Conservation (phyloP, 164 flowering plant genomes). For the Aristolochia californica region DNA sequence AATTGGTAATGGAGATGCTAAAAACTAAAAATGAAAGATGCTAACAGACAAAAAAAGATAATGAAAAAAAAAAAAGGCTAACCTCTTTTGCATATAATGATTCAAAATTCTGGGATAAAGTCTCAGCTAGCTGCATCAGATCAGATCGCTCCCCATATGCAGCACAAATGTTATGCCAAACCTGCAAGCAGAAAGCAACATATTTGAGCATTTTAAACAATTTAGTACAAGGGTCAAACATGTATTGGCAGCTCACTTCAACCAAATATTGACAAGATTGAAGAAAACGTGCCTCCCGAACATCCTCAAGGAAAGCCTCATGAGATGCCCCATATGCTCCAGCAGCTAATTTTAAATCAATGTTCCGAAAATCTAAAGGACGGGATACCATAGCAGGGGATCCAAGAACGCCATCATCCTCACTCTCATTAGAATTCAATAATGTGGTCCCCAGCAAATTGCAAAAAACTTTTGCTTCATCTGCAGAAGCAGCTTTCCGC, state of each 20-base stretch:
- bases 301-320: constrained; percentile 89
- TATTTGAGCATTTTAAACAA: neutral
- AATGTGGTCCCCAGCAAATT: constrained; percentile 75
- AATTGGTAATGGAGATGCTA: neutral
- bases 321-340: constrained; percentile 83
- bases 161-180: constrained; percentile 58
- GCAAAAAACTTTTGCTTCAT: constrained; percentile 70
- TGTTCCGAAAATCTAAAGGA: constrained; percentile 88
- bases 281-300: constrained; percentile 57
- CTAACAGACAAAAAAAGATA: too few relatives aligned
- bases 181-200: constrained; percentile 41
- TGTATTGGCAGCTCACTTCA: neutral
- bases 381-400: constrained; percentile 88
- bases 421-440: constrained; percentile 54
- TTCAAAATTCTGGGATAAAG: constrained; percentile 59
- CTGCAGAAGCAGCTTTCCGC: constrained; percentile 66
- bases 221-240: neutral
- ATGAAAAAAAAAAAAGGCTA: constrained; percentile 2
- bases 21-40: neutral
- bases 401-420: constrained; percentile 92
- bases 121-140: constrained; percentile 52
- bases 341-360: constrained; percentile 83
- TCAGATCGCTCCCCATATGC: constrained; percentile 70
- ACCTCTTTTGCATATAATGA: constrained; percentile 73
- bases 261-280: neutral